Conservation (phyloP, 805 yeast genomes). For the Kazachstania psychrophila region DNA sequence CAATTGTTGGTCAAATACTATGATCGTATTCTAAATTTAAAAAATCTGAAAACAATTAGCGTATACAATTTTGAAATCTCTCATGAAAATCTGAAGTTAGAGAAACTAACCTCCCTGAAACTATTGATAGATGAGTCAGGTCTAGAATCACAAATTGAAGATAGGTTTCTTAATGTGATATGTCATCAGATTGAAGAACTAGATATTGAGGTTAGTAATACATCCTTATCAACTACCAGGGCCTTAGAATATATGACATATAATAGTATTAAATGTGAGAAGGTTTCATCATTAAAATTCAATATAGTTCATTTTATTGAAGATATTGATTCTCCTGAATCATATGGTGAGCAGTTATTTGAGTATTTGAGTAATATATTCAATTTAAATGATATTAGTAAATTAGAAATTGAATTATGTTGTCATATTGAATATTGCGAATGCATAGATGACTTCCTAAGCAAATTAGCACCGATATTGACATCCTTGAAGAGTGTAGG, state of each 20-base stretch:
- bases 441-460: constrained; percentile 38
- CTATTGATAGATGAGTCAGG: neutral
- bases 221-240: constrained; percentile 31
- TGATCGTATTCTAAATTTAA: constrained; percentile 6
- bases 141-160: no score
- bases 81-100: neutral
- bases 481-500: constrained; percentile 19
- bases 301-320: constrained; percentile 39
- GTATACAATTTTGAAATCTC: constrained; percentile 7
- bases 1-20: constrained; percentile 10
- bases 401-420: constrained; percentile 45
- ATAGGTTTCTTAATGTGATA: no score
- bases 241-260: constrained; percentile 23
- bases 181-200: constrained; percentile 2
- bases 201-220: constrained; percentile 28
- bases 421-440: constrained; percentile 40
- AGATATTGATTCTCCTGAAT: constrained; percentile 32
- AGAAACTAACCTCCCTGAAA: neutral
- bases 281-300: constrained; percentile 32
- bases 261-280: constrained; percentile 7
- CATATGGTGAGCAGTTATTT: constrained; percentile 25
- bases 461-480: constrained; percentile 31
- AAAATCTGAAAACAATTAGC: constrained; percentile 8
- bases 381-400: constrained; percentile 27
- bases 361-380: constrained; percentile 7